Evolutionary conservation across 306 rosid genomes (phyloP).

Genomic region (Dryas octopetala): DNA sequence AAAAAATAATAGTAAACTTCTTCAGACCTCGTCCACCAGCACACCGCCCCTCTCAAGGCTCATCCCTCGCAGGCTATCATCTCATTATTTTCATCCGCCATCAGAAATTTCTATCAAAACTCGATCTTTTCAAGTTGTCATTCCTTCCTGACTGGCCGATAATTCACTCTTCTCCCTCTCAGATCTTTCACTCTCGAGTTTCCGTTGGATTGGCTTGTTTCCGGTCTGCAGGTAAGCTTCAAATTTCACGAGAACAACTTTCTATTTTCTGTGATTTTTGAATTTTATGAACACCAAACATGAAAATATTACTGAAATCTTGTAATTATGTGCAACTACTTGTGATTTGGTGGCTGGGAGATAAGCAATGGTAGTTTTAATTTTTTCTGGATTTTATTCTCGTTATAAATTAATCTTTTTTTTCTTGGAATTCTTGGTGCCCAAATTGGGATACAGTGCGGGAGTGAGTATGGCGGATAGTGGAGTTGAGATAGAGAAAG

Average conservation of each 20-base stretch:
- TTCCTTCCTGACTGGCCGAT: not conserved
- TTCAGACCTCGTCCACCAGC: not conserved
- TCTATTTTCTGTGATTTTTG: not conserved
- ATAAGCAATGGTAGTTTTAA: not conserved
- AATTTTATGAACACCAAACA: not conserved
- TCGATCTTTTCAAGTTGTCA: not conserved
- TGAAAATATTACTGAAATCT: not conserved
- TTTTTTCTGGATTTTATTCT: not conserved
- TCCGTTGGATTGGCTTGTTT: not conserved
- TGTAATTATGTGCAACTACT: not conserved
- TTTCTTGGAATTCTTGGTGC: not conserved
- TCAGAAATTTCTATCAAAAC: not conserved
- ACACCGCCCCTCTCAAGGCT: not conserved
- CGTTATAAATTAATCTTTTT: not conserved
- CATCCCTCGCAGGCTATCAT: too few relatives aligned
- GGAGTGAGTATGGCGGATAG: slow-evolving; percentile 6
- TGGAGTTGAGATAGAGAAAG: slow-evolving; percentile 15
- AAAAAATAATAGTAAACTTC: not conserved
- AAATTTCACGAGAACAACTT: not conserved
- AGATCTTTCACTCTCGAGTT: not conserved
- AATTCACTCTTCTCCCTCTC: not conserved
- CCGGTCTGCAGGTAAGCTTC: slow-evolving; percentile 6
- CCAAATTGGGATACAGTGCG: not conserved
- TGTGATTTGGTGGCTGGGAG: not conserved
- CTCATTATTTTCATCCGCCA: not conserved